phyloP scores from a whole-genome alignment of 1,139 yeast genomes.

The Citeromyces siamensis region DNA sequence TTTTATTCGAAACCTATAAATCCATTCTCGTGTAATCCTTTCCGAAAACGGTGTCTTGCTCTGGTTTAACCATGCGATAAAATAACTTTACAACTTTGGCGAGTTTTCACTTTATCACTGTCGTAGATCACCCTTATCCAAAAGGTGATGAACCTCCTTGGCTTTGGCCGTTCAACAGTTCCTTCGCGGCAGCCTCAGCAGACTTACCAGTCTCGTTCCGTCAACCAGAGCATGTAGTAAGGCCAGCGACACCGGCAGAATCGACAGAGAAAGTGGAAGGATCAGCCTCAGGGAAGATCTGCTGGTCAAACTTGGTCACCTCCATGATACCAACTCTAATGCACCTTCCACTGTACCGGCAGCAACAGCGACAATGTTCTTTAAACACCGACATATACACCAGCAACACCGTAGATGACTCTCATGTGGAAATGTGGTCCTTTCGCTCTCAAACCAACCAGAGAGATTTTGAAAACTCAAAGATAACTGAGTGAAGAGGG shows the following conservation, averaged over 20 bases:
- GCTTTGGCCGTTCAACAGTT: constrained; percentile 78
- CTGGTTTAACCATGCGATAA: too few relatives aligned
- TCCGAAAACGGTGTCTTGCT: too few relatives aligned
- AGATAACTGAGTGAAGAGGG: too few relatives aligned
- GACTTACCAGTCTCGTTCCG: constrained; percentile 64
- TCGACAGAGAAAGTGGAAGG: constrained; percentile 80
- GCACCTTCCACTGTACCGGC: constrained; percentile 92
- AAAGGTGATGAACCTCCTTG: constrained; percentile 79
- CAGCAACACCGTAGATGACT: constrained; percentile 83
- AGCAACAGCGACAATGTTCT: constrained; percentile 85
- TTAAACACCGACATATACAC: constrained; percentile 90
- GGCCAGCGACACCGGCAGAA: constrained; percentile 93
- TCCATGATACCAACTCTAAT: constrained; percentile 90
- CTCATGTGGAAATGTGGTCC: constrained; percentile 93
- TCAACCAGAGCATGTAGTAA: constrained; percentile 95
- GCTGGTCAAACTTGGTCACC: constrained; percentile 73
- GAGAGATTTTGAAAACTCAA: too few relatives aligned
- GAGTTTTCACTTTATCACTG: too few relatives aligned
- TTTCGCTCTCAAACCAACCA: too few relatives aligned
- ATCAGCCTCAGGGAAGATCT: constrained; percentile 57
- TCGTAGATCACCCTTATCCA: constrained; percentile 47
- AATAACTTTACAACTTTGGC: too few relatives aligned
- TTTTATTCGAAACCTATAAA: too few relatives aligned
- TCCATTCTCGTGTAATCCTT: too few relatives aligned
- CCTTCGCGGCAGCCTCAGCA: constrained; percentile 74